phyloP scores from a whole-genome alignment of 2,329 filamentous ascomycete species.

The Chrysosphaeria jannelii region DNA sequence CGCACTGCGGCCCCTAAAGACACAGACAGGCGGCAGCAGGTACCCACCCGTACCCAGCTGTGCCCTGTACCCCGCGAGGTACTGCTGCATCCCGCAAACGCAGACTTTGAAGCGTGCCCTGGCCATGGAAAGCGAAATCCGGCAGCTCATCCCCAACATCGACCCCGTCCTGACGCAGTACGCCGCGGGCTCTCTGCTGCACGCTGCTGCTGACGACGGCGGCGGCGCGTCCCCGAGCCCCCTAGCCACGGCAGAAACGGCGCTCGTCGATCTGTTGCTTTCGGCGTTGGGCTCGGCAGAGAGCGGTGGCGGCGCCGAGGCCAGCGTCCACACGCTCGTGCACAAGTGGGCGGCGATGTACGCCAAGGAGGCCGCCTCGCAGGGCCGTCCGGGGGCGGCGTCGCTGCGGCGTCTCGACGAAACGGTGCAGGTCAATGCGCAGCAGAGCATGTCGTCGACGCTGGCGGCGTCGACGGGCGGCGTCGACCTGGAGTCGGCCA shows the following conservation, averaged over 20 bases:
- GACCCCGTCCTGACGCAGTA: constrained; percentile 78
- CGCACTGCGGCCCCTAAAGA: too few species aligned
- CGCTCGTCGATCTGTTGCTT: constrained; percentile 64
- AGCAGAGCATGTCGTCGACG: constrained; percentile 89
- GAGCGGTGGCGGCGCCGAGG: constrained; percentile 36
- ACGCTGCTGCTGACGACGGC: constrained; percentile 50
- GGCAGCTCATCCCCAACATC: constrained; percentile 55
- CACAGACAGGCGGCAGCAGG: too few species aligned
- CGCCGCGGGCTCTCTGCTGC: constrained; percentile 75
- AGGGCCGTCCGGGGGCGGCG: too few species aligned
- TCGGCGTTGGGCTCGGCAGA: constrained; percentile 64
- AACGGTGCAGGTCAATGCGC: constrained; percentile 75
- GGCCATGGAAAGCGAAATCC: constrained; percentile 65
- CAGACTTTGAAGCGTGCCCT: too few species aligned
- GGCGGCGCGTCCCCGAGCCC: constrained; percentile 19
- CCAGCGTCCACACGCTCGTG: constrained; percentile 59
- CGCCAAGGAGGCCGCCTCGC: constrained; percentile 23
- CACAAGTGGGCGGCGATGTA: constrained; percentile 71
- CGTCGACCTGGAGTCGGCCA: constrained; percentile 84
- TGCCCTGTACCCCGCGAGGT: too few species aligned
- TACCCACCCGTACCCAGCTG: too few species aligned
- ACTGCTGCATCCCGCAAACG: too few species aligned
- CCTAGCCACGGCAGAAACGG: constrained; percentile 52
- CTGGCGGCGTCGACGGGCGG: constrained; percentile 56
- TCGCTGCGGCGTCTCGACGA: constrained; percentile 74